These are phyloP conservation scores for Amylostereum areolatum DNA, from an alignment of 1,284 basidiomycete genomes.

Conservation along the genomic window DNA sequence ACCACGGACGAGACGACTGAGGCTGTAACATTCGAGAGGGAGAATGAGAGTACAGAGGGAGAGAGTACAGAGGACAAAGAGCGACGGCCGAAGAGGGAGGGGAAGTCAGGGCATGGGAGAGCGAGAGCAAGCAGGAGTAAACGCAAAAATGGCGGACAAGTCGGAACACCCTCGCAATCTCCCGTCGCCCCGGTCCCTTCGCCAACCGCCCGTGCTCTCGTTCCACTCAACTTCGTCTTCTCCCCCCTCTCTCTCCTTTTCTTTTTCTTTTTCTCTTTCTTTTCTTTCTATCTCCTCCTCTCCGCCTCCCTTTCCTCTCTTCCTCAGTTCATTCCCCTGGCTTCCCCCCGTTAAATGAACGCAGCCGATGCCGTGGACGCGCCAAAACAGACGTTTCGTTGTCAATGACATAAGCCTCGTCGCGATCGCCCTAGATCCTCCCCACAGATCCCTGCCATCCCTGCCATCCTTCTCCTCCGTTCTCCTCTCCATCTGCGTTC, in stretches of 20 bases:
- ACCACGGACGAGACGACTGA: neutral
- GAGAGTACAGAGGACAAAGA: neutral
- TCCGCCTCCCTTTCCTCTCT: neutral
- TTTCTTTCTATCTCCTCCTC: neutral
- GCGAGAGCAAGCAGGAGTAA: neutral
- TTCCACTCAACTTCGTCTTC: neutral
- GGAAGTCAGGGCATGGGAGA: neutral
- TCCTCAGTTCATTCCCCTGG: neutral
- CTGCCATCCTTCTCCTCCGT: no score
- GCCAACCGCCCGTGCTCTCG: neutral
- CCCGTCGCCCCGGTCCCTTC: neutral
- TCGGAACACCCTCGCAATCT: neutral
- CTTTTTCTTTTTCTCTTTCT: neutral
- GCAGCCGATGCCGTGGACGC: no score
- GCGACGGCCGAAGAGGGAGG: neutral
- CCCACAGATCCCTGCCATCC: no score
- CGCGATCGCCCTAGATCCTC: no score
- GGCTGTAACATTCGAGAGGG: neutral
- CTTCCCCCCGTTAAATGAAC: no score
- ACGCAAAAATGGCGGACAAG: neutral
- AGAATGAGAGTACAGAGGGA: neutral
- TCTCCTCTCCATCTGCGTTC: no score
- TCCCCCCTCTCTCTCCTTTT: neutral
- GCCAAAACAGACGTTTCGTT: no score
- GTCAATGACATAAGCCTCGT: no score